Evolutionary conservation across 2,329 filamentous ascomycete species (phyloP).

Genomic region (Fusarium sambucinum): DNA sequence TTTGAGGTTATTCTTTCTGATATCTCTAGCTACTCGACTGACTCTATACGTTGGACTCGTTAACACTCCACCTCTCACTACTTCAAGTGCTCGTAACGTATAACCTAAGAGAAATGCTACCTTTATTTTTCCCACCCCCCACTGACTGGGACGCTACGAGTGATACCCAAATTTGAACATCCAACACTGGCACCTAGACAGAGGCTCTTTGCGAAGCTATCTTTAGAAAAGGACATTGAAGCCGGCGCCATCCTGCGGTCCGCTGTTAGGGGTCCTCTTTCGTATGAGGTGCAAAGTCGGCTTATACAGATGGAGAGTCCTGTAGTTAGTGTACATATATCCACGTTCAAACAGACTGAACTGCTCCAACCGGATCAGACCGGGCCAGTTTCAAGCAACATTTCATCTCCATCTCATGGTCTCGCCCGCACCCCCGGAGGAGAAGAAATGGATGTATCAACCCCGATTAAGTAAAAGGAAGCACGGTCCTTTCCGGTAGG

Average conservation of each 20-base stretch:
- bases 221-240: neutral
- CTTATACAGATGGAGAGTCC: neutral
- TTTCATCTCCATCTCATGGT: constrained; percentile 17
- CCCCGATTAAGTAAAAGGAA: constrained; percentile 1
- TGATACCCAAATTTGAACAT: neutral
- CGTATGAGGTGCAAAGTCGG: neutral
- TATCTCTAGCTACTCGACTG: neutral
- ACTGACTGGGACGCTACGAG: neutral
- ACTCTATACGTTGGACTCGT: neutral
- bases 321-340: neutral
- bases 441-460: neutral
- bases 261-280: constrained; percentile 4
- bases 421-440: constrained; percentile 1
- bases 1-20: neutral
- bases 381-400: constrained; percentile 21
- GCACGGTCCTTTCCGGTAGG: constrained; percentile 9
- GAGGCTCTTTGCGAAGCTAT: neutral
- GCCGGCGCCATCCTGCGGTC: neutral
- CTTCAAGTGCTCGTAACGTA: neutral
- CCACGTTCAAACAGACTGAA: neutral
- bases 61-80: neutral
- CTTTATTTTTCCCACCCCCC: neutral
- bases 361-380: constrained; percentile 12
- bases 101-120: neutral
- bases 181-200: neutral